Base-by-base conservation (phyloP, 805 yeast genomes). In the Metschnikowia santaceciliae region DNA sequence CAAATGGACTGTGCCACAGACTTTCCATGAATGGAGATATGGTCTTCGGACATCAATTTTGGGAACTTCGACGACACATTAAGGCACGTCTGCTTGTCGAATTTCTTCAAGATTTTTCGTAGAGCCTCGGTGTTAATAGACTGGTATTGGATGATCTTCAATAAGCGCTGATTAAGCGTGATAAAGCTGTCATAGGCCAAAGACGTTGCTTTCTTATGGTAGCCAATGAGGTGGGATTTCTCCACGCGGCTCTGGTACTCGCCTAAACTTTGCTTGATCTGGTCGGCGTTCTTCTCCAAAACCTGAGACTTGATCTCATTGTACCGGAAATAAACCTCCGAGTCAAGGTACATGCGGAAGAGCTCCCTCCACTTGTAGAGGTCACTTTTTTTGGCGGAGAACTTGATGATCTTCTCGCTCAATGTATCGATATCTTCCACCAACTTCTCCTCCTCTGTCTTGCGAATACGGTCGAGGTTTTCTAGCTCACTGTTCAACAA, bases 351-450 rank as follows among this genome's bases (percentile, higher is more conserved):
- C 19, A 78, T 64, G 58, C 76, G 79, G 67, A 86, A 86, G 8
- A 86, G 73, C 58, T 83, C 81, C 51, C 92, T 70, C 92, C 92
- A 87, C 7, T 74, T 71, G 58, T 82, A 83, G 66, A 86, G 68
- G 60, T 86, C 92, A 1, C 75, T 67, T 36, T 69, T 72, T 48
- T 71, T 74, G 41, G 63, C 63, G 35, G 68, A 66, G 11, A 60
- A 51, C 38, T 57, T 51, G 13, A 59, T 63, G 15, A 54, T 55
- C 2, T 56, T 51, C 13, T 64, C 57, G 2, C 80, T 74, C 10
- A 83, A 65, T 0, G 54, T 54, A 42, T 75, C 72, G 17, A 83
- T 80, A 36, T 75, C 70, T 0, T 47, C 48, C 2, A 74, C 65
- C 45, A 83, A 65, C 41, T 70, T 71, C 4, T 60, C 49, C 52